Evolutionary conservation across 495 filamentous ascomycete species (phyloP).

Genomic region (Parathielavia appendiculata): DNA sequence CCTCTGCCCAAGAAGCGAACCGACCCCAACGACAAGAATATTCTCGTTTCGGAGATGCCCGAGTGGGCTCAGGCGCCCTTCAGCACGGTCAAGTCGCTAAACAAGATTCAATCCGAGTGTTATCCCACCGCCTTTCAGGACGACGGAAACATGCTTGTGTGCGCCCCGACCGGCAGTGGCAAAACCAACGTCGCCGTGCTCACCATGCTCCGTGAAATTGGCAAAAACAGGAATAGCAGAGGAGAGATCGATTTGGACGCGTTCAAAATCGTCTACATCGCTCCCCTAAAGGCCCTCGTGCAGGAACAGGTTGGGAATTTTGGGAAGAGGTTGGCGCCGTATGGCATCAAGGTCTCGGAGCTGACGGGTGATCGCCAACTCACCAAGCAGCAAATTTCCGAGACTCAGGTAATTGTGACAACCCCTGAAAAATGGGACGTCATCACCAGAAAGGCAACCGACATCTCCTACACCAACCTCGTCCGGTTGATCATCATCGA

Average conservation of each 20-base stretch:
- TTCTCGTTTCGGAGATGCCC: slow-evolving; percentile 80
- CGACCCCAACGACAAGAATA: slow-evolving; percentile 72
- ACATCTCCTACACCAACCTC: slow-evolving; percentile 93
- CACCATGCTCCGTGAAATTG: slow-evolving; percentile 90
- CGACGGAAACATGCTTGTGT: slow-evolving; percentile 96
- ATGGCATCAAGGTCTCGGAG: slow-evolving; percentile 87
- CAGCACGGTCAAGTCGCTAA: slow-evolving; percentile 68
- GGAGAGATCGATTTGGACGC: slow-evolving; percentile 90
- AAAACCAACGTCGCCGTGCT: slow-evolving; percentile 99
- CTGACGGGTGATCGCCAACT: slow-evolving; percentile 96
- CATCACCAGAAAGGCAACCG: slow-evolving; percentile 95
- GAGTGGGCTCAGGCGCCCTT: slow-evolving; percentile 89
- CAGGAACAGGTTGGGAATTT: slow-evolving; percentile 98
- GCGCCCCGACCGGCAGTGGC: slow-evolving; percentile 92
- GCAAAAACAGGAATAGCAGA: slow-evolving; percentile 83
- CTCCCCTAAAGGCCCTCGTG: slow-evolving; percentile 88
- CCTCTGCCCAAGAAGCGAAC: slow-evolving; percentile 79
- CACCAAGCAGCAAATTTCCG: slow-evolving; percentile 96
- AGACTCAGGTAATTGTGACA: slow-evolving; percentile 97
- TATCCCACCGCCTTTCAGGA: slow-evolving; percentile 87
- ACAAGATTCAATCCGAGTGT: slow-evolving; percentile 91
- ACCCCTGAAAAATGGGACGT: slow-evolving; percentile 99
- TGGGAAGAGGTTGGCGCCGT: slow-evolving; percentile 81
- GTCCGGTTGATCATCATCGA: slow-evolving; percentile 94
- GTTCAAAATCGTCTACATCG: slow-evolving; percentile 97